Base-by-base conservation (phyloP, 192 early-diverging fungal species). In the Pilaira anomala region DNA sequence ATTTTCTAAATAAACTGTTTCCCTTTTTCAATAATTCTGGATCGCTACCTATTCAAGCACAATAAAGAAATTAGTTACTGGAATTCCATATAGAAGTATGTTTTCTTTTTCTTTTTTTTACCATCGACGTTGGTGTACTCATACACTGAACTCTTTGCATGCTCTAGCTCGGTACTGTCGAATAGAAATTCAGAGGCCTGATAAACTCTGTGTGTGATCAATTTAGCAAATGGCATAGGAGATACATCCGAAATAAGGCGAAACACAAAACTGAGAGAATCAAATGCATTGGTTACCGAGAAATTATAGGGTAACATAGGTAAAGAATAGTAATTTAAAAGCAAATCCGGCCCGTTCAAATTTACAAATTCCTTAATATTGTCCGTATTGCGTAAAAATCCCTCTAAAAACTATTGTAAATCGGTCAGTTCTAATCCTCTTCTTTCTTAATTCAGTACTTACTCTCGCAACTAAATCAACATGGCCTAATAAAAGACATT, bases 281-380 rank as follows among this genome's bases (percentile, higher is more conserved):
- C 81, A 41, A 84, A 87, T 0, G 87, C 78, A 28, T 73, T 69
- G 2, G 83, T 76, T 9, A 82, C 73, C 3, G 84, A 81, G 65
- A 93, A 87, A 62, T 93, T 87, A 62, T 83, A 86, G 2, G 93
- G 92, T 1, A 93, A 53, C 7, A 80, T 77, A 3, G 87, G 88
- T n/a, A 92, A 75, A 2, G 74, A 62, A 60, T 84, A 88, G 26
- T 88, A 82, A 33, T 79, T 63, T 24, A 92, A 65, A 21, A 95
- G 63, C 7, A 86, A 60, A 11, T 84, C 73, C 8, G 87, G 63
- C 2, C 90, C 89, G 21, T 78, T 74, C 26, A 68, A 60, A 45
- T 82, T 80, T 26, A 91, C 74, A 63, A 93, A 90, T n/a, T 93
- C 93, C 44, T 80, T 79, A 18, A 79, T 80, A 68, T 90, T 90